Conservation (phyloP, 169 alveolate genomes). For the Cyclospora cayetanensis region DNA sequence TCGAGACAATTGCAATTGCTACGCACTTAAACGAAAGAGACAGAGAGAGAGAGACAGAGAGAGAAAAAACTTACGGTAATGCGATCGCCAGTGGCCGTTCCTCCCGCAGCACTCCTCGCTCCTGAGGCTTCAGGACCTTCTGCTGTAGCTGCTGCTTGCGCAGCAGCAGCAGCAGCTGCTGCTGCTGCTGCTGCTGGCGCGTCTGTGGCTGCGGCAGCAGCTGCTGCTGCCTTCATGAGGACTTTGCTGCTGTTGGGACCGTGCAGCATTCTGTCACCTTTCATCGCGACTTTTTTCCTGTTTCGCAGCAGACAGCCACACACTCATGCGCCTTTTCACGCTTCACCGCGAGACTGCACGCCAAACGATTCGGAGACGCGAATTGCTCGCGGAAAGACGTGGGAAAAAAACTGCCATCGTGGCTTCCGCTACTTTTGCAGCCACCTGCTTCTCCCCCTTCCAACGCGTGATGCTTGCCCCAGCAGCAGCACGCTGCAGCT, state of each 20-base stretch:
- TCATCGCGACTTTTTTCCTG: constrained; percentile 46
- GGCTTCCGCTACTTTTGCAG: neutral
- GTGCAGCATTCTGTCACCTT: constrained; percentile 27
- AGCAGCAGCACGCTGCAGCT: too few species aligned
- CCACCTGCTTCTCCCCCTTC: too few species aligned
- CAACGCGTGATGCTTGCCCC: too few species aligned
- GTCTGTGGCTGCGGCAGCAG: constrained; percentile 26
- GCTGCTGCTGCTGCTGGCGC: neutral
- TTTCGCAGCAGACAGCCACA: neutral
- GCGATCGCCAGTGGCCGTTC: neutral
- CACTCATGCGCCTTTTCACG: too few species aligned
- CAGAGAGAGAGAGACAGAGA: too few species aligned
- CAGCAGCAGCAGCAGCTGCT: neutral
- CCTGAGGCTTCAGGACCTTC: neutral
- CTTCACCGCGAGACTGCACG: too few species aligned
- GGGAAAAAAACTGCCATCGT: neutral
- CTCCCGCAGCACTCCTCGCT: neutral
- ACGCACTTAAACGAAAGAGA: too few species aligned
- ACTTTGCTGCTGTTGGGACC: constrained; percentile 35
- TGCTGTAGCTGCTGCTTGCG: constrained; percentile 2
- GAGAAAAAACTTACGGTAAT: neutral
- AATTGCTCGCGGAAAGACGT: neutral
- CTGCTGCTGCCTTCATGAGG: constrained; percentile 51
- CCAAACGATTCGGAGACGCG: too few species aligned
- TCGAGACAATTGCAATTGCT: too few species aligned